phyloP scores from a whole-genome alignment of 768 basidiomycete genomes.

The Leccinellum luteum region DNA sequence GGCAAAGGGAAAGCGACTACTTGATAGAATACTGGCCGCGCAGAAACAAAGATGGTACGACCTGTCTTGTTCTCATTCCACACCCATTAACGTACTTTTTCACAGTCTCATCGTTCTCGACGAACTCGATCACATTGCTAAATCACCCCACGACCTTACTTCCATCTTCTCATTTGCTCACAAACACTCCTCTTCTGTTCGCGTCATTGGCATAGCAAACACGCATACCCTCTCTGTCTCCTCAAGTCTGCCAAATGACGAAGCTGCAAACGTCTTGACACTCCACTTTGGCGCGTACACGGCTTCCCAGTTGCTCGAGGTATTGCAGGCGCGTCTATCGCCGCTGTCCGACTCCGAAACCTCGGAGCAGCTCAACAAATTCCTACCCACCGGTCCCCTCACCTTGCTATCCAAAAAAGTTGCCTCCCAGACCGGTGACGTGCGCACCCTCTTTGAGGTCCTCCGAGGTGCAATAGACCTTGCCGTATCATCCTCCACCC shows the following conservation, averaged over 20 bases:
- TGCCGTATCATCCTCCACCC: conserved; percentile 38
- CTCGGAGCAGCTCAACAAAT: conserved; percentile 40
- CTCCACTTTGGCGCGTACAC: conserved; percentile 83
- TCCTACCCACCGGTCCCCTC: conserved; percentile 63
- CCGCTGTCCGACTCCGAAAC: conserved; percentile 41
- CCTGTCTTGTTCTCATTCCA: not conserved
- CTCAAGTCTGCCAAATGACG: conserved; percentile 35
- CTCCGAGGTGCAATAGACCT: conserved; percentile 77
- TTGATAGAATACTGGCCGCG: conserved; percentile 45
- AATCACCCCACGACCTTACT: conserved; percentile 54
- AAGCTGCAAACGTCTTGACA: conserved; percentile 48
- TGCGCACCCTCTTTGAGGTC: conserved; percentile 77
- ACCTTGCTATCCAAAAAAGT: conserved; percentile 77
- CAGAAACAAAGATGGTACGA: conserved; percentile 52
- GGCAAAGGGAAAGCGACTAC: conserved; percentile 45
- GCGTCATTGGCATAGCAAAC: conserved; percentile 85
- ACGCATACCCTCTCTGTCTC: conserved; percentile 79
- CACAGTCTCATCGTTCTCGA: conserved; percentile 80
- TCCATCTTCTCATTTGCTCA: conserved; percentile 69
- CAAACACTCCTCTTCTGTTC: conserved; percentile 48
- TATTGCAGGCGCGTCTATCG: conserved; percentile 63
- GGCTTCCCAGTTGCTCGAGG: conserved; percentile 63
- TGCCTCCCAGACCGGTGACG: conserved; percentile 80
- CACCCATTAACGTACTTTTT: conserved; percentile 19
- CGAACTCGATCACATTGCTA: conserved; percentile 80